Conservation (phyloP, 352 stramenopile species). For the Phytophthora podocarpi region DNA sequence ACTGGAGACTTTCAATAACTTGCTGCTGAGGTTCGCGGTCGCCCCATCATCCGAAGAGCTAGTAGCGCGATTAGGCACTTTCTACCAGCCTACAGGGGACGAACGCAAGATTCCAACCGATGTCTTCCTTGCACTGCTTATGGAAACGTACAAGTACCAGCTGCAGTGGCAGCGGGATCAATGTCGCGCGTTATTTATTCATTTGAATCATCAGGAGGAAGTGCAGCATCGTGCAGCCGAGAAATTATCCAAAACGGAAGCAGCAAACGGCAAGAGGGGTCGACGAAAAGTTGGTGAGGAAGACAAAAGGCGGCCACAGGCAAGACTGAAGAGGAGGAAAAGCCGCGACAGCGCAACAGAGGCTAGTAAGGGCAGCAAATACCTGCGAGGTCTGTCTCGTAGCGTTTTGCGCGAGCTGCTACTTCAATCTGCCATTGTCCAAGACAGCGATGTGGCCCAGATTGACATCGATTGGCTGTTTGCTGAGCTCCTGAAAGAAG, state of each 20-base stretch:
- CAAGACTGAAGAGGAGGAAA: constrained; percentile 37
- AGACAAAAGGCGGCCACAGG: constrained; percentile 13
- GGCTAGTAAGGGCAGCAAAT: constrained; percentile 25
- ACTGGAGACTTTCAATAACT: constrained; percentile 57
- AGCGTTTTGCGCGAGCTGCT: constrained; percentile 45
- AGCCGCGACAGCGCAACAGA: constrained; percentile 14
- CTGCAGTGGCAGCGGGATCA: constrained; percentile 51
- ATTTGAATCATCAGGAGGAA: constrained; percentile 38
- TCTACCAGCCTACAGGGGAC: constrained; percentile 62
- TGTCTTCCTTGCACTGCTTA: constrained; percentile 50
- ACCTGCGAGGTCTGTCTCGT: constrained; percentile 49
- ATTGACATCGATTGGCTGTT: constrained; percentile 56
- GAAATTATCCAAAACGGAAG: constrained; percentile 6
- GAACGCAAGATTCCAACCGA: constrained; percentile 57
- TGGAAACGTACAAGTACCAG: constrained; percentile 56
- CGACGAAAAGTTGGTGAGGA: background rate
- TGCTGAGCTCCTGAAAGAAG: constrained; percentile 28
- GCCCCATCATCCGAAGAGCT: constrained; percentile 40
- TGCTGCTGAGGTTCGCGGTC: constrained; percentile 49
- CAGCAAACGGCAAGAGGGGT: background rate
- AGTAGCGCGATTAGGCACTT: constrained; percentile 35
- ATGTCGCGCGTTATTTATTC: constrained; percentile 48
- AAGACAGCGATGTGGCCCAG: constrained; percentile 25
- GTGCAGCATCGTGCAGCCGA: constrained; percentile 18
- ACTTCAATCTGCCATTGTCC: constrained; percentile 42